These are phyloP conservation scores for Yamadazyma triangularis DNA, from an alignment of 1,139 yeast genomes.

Conservation along the genomic window DNA sequence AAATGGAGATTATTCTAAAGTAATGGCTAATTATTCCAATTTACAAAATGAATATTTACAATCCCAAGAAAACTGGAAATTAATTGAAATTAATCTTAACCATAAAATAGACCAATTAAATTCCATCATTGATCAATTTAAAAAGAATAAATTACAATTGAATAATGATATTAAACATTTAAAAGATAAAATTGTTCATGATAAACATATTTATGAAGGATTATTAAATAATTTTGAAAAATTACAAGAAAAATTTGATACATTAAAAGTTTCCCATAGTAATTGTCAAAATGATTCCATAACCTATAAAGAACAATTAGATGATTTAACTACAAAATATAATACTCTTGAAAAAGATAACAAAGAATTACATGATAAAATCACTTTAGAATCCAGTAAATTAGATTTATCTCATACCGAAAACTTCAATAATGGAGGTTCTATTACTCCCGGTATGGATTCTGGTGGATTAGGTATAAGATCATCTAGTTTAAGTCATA, in stretches of 20 bases:
- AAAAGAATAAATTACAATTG: conserved; percentile 26
- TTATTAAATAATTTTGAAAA: conserved; percentile 1
- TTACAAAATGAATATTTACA: conserved; percentile 64
- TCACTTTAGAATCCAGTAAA: background rate
- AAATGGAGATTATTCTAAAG: conserved; percentile 36
- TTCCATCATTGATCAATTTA: conserved; percentile 29
- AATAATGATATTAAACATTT: conserved; percentile 25
- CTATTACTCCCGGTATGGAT: background rate
- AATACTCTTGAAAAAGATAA: background rate
- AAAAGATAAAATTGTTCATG: conserved; percentile 13
- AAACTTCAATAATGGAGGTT: no score
- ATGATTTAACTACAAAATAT: background rate
- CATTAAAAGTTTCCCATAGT: conserved; percentile 6
- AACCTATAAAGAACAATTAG: no score
- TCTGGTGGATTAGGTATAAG: background rate
- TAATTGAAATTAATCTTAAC: conserved; percentile 51
- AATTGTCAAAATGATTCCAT: background rate
- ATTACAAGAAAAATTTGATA: conserved; percentile 7
- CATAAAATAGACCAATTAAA: conserved; percentile 45
- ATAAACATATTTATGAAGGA: background rate
- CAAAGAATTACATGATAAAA: background rate
- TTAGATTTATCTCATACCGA: no score
- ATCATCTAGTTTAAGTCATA: background rate
- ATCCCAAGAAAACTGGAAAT: conserved; percentile 65
- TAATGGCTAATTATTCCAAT: conserved; percentile 40